phyloP scores from a whole-genome alignment of 2,329 filamentous ascomycete species.

The Aureobasidium vineae region DNA sequence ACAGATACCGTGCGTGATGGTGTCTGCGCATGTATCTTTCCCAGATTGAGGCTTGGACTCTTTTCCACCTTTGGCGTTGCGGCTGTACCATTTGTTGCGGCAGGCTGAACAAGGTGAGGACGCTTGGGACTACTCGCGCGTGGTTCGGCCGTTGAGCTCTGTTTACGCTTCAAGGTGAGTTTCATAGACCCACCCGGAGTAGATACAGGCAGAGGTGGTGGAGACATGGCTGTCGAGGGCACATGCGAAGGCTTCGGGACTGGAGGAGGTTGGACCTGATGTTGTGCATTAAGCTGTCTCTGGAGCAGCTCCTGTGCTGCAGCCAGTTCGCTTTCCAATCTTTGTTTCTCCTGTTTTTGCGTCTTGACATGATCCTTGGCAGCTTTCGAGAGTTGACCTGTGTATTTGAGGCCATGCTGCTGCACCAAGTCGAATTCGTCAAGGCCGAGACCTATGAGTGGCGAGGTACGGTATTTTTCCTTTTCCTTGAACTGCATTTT shows the following conservation, averaged over 20 bases:
- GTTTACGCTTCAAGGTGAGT: conserved; percentile 36
- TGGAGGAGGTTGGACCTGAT: conserved; percentile 1
- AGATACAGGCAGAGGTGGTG: conserved; percentile 27
- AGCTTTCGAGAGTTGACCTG: conserved; percentile 33
- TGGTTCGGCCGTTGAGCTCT: conserved; percentile 29
- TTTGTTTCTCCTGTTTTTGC: conserved; percentile 25
- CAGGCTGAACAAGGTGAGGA: conserved; percentile 30
- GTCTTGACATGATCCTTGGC: conserved; percentile 28
- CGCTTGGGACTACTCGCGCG: conserved; percentile 34
- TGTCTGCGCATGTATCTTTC: conserved; percentile 10
- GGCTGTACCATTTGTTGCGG: conserved; percentile 16
- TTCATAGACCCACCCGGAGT: conserved; percentile 29
- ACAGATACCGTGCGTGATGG: conserved; percentile 15
- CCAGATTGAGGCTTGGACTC: conserved; percentile 12
- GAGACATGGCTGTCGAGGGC: conserved; percentile 26
- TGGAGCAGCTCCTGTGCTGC: conserved; percentile 20
- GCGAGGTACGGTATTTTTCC: conserved; percentile 33
- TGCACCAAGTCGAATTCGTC: conserved; percentile 36
- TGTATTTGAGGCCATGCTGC: conserved; percentile 36
- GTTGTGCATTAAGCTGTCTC: background rate
- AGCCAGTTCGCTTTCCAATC: conserved; percentile 5
- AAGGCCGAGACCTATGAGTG: conserved; percentile 33
- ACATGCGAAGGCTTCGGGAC: conserved; percentile 17
- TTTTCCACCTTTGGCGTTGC: conserved; percentile 24
- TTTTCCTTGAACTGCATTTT: conserved; percentile 37